Base-by-base conservation (phyloP, 73 alveolate species). In the Paramecium tetraurelia region DNA sequence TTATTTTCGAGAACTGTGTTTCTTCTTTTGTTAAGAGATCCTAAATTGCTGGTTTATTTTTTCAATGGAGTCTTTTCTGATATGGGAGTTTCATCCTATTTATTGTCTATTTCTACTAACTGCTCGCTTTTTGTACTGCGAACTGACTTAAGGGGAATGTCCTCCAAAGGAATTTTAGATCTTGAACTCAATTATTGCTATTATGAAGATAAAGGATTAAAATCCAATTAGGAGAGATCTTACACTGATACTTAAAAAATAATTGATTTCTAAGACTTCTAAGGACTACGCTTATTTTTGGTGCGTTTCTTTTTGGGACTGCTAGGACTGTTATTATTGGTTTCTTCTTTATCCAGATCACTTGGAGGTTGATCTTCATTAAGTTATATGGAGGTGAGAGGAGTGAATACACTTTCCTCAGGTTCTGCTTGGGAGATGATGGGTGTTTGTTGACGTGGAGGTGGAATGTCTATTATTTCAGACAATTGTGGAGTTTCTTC, bases 381-480 rank as follows among this genome's bases (percentile, higher is more conserved):
- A 3, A 63, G 27, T 63, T 63, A 63, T 12, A 63, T 27, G 11
- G 84, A 63, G 1, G 84, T 63, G 12, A 63, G 46, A 63, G 84
- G 84, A 63, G 84, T 63, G 31, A 63, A 63, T 63, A 63, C 84
- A 63, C 84, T 63, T 63, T 63, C 84, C 29, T 63, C 84, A 12
- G 16, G 46, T 63, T 63, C 84, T 24, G 8, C 24, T 11, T 21
- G 3, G 12, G 84, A 63, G 27, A 63, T 63, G 1, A 5, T 4
- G 9, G 84, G 84, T 0, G 84, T 43, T 72, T 8, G 2, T 36
- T 33, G 33, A 33, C 5, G n/a, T 36, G 24, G 53, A 11, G 63
- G 86, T 40, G 27, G 21, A 5, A 35, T 11, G 0, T 35, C 31
- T 72, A 33, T 58, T 14, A 21, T 35, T 72, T 35, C 18, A 2